Percentiles rank a stretch among this genome's conserved stretches.
Conservation (phyloP, 257 asterid genomes). For the Mentha longifolia region DNA sequence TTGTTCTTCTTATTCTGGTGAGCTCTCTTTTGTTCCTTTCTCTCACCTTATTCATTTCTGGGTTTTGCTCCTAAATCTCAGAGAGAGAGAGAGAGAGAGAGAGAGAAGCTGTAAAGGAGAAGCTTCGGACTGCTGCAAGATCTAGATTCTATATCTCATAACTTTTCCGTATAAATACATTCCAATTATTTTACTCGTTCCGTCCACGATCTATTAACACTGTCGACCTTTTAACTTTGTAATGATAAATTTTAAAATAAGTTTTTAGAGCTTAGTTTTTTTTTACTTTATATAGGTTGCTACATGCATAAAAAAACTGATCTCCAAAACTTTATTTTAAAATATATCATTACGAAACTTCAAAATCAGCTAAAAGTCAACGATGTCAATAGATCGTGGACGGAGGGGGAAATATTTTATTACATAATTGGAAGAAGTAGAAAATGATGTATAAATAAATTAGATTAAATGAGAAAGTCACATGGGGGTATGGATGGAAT, state of each 20-base stretch:
- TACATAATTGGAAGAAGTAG: too few species aligned
- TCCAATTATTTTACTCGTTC: background rate
- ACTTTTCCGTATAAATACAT: constrained; percentile 14
- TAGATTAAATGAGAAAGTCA: constrained; percentile 9
- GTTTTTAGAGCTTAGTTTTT: too few species aligned
- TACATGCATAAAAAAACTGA: too few species aligned
- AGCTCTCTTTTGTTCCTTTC: constrained; percentile 35
- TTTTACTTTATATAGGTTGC: too few species aligned
- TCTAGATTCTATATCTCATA: constrained; percentile 46
- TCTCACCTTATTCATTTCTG: constrained; percentile 61
- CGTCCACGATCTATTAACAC: too few species aligned
- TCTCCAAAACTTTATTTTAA: too few species aligned
- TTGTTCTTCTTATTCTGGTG: constrained; percentile 25
- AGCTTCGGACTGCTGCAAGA: constrained; percentile 70
- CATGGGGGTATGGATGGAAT: constrained; percentile 32
- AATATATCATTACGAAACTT: too few species aligned
- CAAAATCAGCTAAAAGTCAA: too few species aligned
- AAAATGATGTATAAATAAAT: background rate
- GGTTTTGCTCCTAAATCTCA: constrained; percentile 35
- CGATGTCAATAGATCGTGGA: too few species aligned
- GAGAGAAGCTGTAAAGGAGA: constrained; percentile 49
- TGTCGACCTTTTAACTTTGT: too few species aligned
- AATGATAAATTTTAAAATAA: background rate
- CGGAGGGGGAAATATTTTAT: too few species aligned
- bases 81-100: constrained; percentile 25